phyloP scores from a whole-genome alignment of 83 land plant species.

The Thuja plicata region DNA sequence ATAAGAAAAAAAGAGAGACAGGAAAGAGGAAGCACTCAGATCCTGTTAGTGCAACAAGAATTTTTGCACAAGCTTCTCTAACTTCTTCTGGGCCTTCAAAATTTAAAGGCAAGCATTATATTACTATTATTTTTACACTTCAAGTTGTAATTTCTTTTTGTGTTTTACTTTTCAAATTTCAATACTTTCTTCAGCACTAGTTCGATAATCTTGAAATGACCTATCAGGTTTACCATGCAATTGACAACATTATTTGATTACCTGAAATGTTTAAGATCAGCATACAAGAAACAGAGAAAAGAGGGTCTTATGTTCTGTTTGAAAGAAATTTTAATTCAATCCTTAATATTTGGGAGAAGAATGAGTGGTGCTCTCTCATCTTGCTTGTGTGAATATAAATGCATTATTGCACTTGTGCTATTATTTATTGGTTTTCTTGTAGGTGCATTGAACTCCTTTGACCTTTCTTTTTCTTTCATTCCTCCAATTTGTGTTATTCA shows the following conservation, averaged over 20 bases:
- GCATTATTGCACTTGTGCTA: background rate
- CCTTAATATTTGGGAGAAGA: background rate
- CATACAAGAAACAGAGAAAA: background rate
- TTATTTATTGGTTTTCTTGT: background rate
- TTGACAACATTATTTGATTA: background rate
- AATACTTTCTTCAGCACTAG: background rate
- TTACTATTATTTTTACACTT: background rate
- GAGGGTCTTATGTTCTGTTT: background rate
- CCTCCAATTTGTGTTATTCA: background rate
- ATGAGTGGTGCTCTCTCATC: background rate
- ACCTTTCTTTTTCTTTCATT: background rate
- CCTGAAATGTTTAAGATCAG: background rate
- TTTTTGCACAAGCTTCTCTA: background rate
- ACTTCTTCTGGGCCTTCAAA: background rate
- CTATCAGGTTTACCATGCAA: background rate
- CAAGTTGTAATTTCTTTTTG: background rate
- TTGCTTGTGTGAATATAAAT: background rate
- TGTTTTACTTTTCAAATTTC: background rate
- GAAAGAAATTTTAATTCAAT: background rate
- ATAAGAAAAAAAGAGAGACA: background rate
- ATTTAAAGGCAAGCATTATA: background rate
- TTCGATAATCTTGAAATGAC: background rate
- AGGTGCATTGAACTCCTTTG: background rate
- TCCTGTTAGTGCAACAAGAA: background rate
- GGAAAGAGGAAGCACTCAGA: background rate